phyloP scores from a whole-genome alignment of 768 basidiomycete genomes.

The Kwoniella dendrophila region DNA sequence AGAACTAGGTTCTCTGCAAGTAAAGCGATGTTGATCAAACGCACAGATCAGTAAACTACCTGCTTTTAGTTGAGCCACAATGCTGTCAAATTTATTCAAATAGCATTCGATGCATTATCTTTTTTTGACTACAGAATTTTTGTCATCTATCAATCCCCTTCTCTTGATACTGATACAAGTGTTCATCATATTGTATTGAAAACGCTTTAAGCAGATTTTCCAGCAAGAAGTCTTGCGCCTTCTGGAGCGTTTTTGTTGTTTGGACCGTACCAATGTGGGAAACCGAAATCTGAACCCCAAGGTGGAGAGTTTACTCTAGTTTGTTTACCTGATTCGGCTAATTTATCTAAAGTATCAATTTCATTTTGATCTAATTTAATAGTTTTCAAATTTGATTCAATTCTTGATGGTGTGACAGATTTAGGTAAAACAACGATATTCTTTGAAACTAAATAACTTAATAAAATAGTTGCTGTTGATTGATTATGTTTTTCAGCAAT shows the following conservation, averaged over 20 bases:
- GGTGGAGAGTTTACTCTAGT: constrained; percentile 45
- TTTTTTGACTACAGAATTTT: no score
- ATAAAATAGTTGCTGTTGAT: constrained; percentile 47
- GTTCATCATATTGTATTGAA: no score
- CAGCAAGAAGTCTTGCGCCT: constrained; percentile 37
- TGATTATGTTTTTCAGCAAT: constrained; percentile 50
- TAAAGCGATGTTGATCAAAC: no score
- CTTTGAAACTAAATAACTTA: constrained; percentile 46
- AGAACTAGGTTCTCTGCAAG: no score
- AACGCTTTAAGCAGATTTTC: constrained; percentile 28
- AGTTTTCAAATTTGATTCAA: constrained; percentile 46
- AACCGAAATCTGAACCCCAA: constrained; percentile 50
- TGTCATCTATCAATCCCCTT: no score
- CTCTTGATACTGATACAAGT: no score
- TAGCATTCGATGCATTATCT: no score
- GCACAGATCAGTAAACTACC: no score
- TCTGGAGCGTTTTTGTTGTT: constrained; percentile 51
- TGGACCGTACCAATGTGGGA: constrained; percentile 47
- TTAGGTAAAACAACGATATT: constrained; percentile 53
- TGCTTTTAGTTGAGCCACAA: no score
- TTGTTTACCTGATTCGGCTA: constrained; percentile 46
- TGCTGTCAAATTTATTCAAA: no score
- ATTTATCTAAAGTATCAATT: constrained; percentile 39
- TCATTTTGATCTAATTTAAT: constrained; percentile 47
- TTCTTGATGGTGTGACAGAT: constrained; percentile 48